phyloP scores from a whole-genome alignment of 129 eudicot genomes.

The Tagetes patula region DNA sequence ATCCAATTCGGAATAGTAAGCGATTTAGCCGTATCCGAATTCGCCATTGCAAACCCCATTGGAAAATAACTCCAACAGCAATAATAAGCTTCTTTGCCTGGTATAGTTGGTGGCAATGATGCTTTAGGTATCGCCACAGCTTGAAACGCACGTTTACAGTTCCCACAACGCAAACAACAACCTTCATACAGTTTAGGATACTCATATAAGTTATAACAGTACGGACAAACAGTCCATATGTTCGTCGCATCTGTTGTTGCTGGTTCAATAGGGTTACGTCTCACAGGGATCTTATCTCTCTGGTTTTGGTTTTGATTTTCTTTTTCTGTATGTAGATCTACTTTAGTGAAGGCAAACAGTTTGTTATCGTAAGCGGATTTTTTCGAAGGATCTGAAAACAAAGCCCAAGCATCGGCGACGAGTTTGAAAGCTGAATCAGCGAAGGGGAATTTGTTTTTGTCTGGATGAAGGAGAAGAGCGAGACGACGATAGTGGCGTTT shows the following conservation, averaged over 20 bases:
- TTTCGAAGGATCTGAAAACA: conserved; percentile 48
- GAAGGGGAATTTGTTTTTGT: conserved; percentile 62
- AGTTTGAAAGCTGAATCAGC: conserved; percentile 77
- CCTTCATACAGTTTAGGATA: conserved; percentile 58
- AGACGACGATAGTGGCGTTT: conserved; percentile 78
- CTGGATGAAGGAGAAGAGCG: conserved; percentile 85
- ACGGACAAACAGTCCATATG: conserved; percentile 89
- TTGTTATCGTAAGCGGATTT: conserved; percentile 56
- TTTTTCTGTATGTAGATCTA: conserved; percentile 42
- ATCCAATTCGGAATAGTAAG: conserved; percentile 45
- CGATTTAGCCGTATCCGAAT: conserved; percentile 11
- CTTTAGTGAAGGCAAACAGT: conserved; percentile 36
- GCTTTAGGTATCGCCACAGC: conserved; percentile 41
- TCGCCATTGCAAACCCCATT: conserved; percentile 53
- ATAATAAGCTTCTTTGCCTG: conserved; percentile 69
- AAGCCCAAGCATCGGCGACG: conserved; percentile 75
- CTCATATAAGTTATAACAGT: conserved; percentile 71
- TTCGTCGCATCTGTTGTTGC: conserved; percentile 16
- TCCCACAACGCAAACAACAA: conserved; percentile 62
- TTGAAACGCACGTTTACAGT: conserved; percentile 64
- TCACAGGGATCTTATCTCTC: conserved; percentile 55
- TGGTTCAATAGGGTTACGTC: conserved; percentile 33
- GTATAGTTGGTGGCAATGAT: conserved; percentile 59
- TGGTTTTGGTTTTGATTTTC: conserved; percentile 18
- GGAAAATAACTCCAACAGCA: conserved; percentile 87